Conservation (phyloP, 176 grass and related monocot species). For the Triticum urartu region DNA sequence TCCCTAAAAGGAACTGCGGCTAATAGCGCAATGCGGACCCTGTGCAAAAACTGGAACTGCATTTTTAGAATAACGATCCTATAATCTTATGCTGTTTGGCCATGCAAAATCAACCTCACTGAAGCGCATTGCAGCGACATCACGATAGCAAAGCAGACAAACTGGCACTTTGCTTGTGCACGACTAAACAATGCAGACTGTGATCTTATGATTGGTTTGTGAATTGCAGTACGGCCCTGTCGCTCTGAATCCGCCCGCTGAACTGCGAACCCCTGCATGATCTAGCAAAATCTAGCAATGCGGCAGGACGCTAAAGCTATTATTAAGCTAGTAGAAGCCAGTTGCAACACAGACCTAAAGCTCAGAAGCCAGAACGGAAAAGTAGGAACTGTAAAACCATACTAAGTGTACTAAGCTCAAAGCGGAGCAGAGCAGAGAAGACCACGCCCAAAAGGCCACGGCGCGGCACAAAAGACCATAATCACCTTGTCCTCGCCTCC, state of each 20-base stretch:
- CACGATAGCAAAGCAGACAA: not conserved
- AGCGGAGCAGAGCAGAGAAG: not conserved
- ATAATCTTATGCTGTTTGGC: not conserved
- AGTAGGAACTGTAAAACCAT: not conserved
- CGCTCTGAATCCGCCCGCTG: not conserved
- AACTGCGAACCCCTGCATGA: not conserved
- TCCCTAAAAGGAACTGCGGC: not conserved
- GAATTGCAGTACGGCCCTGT: no score
- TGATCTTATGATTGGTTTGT: no score
- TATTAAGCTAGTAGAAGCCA: not conserved
- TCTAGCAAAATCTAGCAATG: not conserved
- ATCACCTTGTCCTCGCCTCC: constrained; percentile 44
- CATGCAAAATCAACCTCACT: not conserved
- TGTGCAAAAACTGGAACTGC: not conserved
- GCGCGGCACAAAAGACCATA: not conserved
- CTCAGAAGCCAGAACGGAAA: not conserved
- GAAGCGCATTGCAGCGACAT: not conserved
- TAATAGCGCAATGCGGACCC: not conserved
- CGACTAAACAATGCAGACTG: not conserved
- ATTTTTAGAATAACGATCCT: not conserved
- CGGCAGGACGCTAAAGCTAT: not conserved
- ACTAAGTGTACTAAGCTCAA: not conserved
- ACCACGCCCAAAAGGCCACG: not conserved
- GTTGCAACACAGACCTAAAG: not conserved
- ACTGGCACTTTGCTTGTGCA: not conserved